Evolutionary conservation across 805 yeast species (phyloP).

Genomic region (Scheffersomyces stipitis): DNA sequence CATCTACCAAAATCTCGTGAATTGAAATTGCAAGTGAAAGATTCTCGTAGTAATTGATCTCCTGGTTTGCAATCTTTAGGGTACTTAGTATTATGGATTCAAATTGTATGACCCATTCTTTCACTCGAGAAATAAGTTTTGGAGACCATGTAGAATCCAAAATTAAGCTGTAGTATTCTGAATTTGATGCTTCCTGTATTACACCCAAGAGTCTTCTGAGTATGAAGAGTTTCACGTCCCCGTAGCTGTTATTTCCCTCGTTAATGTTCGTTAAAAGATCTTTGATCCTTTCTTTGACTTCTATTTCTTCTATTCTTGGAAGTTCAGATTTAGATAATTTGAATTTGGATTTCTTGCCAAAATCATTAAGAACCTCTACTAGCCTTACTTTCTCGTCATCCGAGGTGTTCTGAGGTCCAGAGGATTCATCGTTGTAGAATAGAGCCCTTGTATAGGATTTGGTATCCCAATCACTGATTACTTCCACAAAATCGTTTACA

Average conservation of each 20-base stretch:
- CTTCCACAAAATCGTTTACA: slow-evolving; percentile 18
- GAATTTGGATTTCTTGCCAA: slow-evolving; percentile 18
- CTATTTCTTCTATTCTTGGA: slow-evolving; percentile 10
- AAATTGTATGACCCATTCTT: slow-evolving; percentile 33
- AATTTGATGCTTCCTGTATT: not conserved
- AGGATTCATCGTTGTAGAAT: slow-evolving; percentile 10
- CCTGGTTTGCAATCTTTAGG: slow-evolving; percentile 1
- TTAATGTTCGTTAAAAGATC: slow-evolving; percentile 13
- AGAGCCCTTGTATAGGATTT: slow-evolving; percentile 14
- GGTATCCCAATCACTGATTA: slow-evolving; percentile 29
- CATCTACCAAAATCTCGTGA: slow-evolving; percentile 48
- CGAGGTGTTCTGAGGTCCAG: slow-evolving; percentile 5
- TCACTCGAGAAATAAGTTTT: slow-evolving; percentile 30
- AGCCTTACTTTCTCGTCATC: slow-evolving; percentile 33
- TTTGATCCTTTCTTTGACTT: slow-evolving; percentile 12
- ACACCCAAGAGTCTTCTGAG: slow-evolving; percentile 23
- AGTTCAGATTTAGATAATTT: slow-evolving; percentile 1
- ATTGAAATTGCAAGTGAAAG: slow-evolving; percentile 35
- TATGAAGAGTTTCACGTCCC: slow-evolving; percentile 24
- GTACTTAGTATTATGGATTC: slow-evolving; percentile 20
- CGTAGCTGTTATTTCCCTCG: slow-evolving; percentile 11
- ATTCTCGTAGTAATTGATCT: slow-evolving; percentile 1
- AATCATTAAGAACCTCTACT: slow-evolving; percentile 35
- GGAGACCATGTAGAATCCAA: slow-evolving; percentile 41
- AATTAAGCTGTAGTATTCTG: slow-evolving; percentile 25